Conservation (phyloP, 2,329 filamentous ascomycete species). For the Microcyclosporella mali region DNA sequence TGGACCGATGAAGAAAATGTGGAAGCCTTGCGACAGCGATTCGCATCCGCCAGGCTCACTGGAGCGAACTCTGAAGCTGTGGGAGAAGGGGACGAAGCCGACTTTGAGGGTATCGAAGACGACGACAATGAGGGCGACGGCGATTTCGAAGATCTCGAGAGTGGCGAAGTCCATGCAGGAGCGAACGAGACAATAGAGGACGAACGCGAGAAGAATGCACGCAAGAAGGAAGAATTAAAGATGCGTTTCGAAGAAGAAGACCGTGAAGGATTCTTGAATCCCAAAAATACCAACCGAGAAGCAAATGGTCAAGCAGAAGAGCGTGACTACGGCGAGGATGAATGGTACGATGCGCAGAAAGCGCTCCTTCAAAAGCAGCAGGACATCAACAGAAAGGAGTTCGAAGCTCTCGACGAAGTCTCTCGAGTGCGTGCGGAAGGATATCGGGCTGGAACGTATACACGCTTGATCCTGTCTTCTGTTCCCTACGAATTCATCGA, state of each 20-base stretch:
- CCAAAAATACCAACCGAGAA: constrained; percentile 69
- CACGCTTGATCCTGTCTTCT: constrained; percentile 78
- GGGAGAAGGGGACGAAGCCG: constrained; percentile 49
- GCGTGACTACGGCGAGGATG: constrained; percentile 86
- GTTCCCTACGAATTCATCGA: constrained; percentile 86
- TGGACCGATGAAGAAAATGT: constrained; percentile 78
- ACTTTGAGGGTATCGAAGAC: constrained; percentile 42
- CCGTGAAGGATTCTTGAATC: constrained; percentile 87
- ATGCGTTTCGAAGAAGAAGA: constrained; percentile 96
- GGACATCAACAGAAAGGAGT: constrained; percentile 93
- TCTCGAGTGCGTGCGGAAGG: constrained; percentile 83
- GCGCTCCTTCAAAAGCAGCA: constrained; percentile 90
- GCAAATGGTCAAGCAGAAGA: constrained; percentile 60
- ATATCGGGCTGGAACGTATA: constrained; percentile 86
- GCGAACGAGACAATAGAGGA: constrained; percentile 33
- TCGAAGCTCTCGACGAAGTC: constrained; percentile 75
- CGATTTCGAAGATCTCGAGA: constrained; percentile 79
- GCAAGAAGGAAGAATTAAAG: constrained; percentile 88
- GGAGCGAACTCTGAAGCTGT: constrained; percentile 43
- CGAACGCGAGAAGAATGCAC: constrained; percentile 85
- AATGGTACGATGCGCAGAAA: constrained; percentile 98
- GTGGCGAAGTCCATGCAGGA: constrained; percentile 53
- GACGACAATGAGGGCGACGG: constrained; percentile 67
- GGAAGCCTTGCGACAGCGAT: constrained; percentile 65
- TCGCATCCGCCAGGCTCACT: constrained; percentile 63